Evolutionary conservation across 805 yeast species (phyloP).

Genomic region (Sugiyamaella qingdaonensis): DNA sequence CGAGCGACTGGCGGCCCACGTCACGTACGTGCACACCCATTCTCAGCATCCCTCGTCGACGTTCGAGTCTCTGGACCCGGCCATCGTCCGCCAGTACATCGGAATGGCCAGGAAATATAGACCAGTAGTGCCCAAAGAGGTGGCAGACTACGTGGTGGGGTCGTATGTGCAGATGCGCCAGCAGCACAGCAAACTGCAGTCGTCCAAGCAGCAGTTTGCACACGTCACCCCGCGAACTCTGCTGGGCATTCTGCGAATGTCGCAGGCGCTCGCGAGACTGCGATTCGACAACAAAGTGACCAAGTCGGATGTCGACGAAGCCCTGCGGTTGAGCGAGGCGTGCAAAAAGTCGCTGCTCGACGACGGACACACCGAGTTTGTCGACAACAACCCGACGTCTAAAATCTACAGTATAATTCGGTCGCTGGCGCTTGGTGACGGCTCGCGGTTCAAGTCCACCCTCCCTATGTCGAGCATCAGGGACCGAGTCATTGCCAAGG

Average conservation of each 20-base stretch:
- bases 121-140: conserved; percentile 79
- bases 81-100: conserved; percentile 80
- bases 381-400: conserved; percentile 57
- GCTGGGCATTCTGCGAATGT: conserved; percentile 82
- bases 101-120: conserved; percentile 79
- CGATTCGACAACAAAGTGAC: conserved; percentile 72
- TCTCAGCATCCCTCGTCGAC: conserved; percentile 73
- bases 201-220: conserved; percentile 69
- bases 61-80: conserved; percentile 71
- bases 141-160: conserved; percentile 81
- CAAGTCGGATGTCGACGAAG: conserved; percentile 89
- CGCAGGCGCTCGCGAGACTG: conserved; percentile 91
- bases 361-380: conserved; percentile 37
- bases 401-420: conserved; percentile 70
- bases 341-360: conserved; percentile 78
- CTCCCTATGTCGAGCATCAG: conserved; percentile 49
- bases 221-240: conserved; percentile 96
- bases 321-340: conserved; percentile 77
- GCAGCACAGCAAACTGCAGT: conserved; percentile 74
- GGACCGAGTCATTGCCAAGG: conserved; percentile 68
- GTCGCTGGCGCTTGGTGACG: conserved; percentile 45
- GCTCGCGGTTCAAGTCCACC: conserved; percentile 33
- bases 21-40: conserved; percentile 93
- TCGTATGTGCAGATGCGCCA: conserved; percentile 89
- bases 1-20: conserved; percentile 86